Evolutionary conservation across 1,284 basidiomycete species (phyloP).

Genomic region (Anthracocystis setariae): DNA sequence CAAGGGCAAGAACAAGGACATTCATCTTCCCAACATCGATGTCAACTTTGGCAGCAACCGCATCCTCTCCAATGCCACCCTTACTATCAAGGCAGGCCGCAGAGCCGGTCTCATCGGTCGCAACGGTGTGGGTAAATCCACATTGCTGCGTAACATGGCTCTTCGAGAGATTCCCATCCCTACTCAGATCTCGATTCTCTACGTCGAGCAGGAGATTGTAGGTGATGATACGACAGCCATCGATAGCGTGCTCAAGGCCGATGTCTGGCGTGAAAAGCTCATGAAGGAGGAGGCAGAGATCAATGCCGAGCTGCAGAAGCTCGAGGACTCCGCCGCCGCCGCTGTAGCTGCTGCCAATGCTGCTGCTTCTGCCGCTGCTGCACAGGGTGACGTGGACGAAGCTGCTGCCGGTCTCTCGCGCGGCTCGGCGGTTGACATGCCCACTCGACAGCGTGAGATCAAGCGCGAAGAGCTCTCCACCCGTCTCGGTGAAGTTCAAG

Average conservation of each 20-base stretch:
- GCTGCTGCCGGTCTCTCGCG: constrained; percentile 40
- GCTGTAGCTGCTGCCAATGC: constrained; percentile 48
- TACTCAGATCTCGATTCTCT: constrained; percentile 91
- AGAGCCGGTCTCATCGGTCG: constrained; percentile 72
- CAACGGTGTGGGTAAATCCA: constrained; percentile 91
- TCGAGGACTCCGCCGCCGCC: constrained; percentile 57
- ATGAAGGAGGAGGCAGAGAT: constrained; percentile 58
- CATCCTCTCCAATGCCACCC: constrained; percentile 77
- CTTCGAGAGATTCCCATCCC: constrained; percentile 84
- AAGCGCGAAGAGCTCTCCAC: constrained; percentile 80
- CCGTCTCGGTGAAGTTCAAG: constrained; percentile 90
- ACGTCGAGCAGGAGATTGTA: constrained; percentile 90
- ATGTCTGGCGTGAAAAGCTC: constrained; percentile 66
- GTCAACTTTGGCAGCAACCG: constrained; percentile 79
- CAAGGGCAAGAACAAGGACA: constrained; percentile 81
- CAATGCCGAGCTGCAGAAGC: constrained; percentile 58
- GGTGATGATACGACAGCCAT: constrained; percentile 93
- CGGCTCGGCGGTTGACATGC: constrained; percentile 63
- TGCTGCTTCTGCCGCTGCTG: constrained; percentile 37
- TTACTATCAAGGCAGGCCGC: constrained; percentile 52
- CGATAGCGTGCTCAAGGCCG: constrained; percentile 85
- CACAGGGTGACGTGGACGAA: constrained; percentile 28
- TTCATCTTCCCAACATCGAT: constrained; percentile 94
- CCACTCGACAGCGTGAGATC: constrained; percentile 66
- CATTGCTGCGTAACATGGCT: constrained; percentile 93